Evolutionary conservation across 2,329 filamentous ascomycete genomes (phyloP).

Genomic region (Aspergillus pseudoglaucus): DNA sequence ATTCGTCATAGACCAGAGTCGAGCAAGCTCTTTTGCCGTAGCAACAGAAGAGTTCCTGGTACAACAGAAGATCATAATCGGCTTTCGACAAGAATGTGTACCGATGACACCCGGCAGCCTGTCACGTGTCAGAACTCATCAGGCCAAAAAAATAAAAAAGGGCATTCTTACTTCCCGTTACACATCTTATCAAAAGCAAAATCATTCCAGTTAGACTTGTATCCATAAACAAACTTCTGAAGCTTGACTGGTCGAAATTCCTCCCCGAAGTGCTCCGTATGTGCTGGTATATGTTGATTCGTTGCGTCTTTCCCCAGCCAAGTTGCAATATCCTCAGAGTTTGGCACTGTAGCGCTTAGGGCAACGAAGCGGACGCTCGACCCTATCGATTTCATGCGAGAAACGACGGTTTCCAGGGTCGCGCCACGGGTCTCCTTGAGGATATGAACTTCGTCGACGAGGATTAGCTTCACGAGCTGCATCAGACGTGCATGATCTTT

Average conservation of each 20-base stretch:
- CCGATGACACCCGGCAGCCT: constrained; percentile 60
- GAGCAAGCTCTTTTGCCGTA: constrained; percentile 62
- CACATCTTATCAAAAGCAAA: constrained; percentile 69
- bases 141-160: too few species aligned
- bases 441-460: constrained; percentile 85
- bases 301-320: constrained; percentile 67
- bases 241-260: constrained; percentile 73
- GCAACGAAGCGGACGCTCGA: constrained; percentile 72
- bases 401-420: constrained; percentile 75
- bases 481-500: constrained; percentile 70
- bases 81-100: constrained; percentile 63
- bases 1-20: constrained; percentile 54
- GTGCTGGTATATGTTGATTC: constrained; percentile 57
- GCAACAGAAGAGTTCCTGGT: constrained; percentile 63
- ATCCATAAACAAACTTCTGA: constrained; percentile 70
- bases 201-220: constrained; percentile 59
- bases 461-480: constrained; percentile 67
- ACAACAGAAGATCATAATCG: constrained; percentile 77
- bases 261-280: constrained; percentile 65
- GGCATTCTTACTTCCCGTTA: constrained; percentile 56
- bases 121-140: too few species aligned
- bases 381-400: constrained; percentile 76
- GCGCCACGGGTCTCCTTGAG: constrained; percentile 73
- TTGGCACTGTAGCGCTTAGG: constrained; percentile 76
- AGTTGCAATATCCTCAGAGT: constrained; percentile 68